Conservation (phyloP, 306 rosid species). For the Gastrolobium bilobum region DNA sequence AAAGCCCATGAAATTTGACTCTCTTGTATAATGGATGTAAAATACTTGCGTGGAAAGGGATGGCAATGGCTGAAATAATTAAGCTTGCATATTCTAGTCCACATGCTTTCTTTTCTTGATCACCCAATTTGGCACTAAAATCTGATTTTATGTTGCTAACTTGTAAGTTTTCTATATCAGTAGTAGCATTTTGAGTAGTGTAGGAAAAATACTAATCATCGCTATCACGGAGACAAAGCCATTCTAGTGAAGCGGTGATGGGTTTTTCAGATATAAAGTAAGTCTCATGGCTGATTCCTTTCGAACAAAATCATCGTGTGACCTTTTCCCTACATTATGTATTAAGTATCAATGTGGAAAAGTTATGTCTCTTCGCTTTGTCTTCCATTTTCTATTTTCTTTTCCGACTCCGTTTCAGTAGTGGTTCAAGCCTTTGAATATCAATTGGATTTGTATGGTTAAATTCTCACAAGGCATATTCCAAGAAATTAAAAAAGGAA, state of each 20-base stretch:
- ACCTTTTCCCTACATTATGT: neutral
- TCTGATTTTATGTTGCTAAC: neutral
- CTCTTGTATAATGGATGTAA: neutral
- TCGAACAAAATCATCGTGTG: neutral
- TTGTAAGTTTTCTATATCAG: neutral
- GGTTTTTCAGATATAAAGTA: conserved; percentile 9
- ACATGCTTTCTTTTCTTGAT: conserved; percentile 26
- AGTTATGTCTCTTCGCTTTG: neutral
- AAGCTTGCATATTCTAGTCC: conserved; percentile 1
- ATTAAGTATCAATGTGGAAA: neutral
- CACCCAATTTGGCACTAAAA: conserved; percentile 11
- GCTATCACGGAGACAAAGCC: neutral
- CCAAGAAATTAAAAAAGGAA: conserved; percentile 31
- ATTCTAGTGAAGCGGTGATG: conserved; percentile 16
- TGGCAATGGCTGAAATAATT: neutral
- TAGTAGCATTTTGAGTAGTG: neutral
- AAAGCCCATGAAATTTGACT: conserved; percentile 1
- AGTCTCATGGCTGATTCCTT: conserved; percentile 8
- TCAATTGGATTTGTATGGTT: conserved; percentile 16
- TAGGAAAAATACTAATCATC: neutral
- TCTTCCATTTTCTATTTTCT: neutral
- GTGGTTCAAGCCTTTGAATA: neutral
- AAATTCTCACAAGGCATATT: neutral
- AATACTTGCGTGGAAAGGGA: neutral
- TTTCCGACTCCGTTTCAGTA: neutral